Evolutionary conservation across 805 yeast genomes (phyloP), one percentile per base, ranked within the genome.

Genomic region (Nakazawaea ernobii): DNA sequence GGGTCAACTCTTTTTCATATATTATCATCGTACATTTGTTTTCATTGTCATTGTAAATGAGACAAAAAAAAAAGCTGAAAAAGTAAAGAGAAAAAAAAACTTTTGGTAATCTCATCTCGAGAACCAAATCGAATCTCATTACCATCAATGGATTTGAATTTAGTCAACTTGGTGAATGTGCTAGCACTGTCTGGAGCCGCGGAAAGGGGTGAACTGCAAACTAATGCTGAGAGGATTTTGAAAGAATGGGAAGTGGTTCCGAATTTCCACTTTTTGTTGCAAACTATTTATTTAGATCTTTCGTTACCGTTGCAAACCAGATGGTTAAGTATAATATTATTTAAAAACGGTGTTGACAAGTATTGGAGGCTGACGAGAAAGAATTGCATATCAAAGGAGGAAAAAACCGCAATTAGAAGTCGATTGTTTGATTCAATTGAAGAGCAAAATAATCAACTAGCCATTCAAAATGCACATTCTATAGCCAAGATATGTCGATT

Each of bases 311-410:
- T 84, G 29, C 86, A 85, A 49, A 69, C 80, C 7, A 71, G 98
- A 57, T 90, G 96, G 96, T 68, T 91, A 26, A 90, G 96, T 0
- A 74, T 89, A 1, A 92, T 92, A 37, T 86, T 85, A 53, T 80
- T 92, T 64, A 92, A 94, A 59, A 92, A 92, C 62, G 95, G 95
- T 1, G 71, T 89, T 17, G 96, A 88, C 14, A 80, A 77, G 59
- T 80, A 79, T 58, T 92, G 99, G 98, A 71, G 97, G 49, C 70
- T 83, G 1, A 71, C 88, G 0, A 71, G 87, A 15, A 66, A 71
- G 32, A 54, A 58, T 51, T 70, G 79, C 0, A 73, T 84, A 15
- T 53, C 73, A 2, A 75, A 73, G 41, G 88, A 84, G 14, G 97
- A 90, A 58, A 92, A 90, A 60, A 51, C 51, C 0, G 77, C 74